These are phyloP conservation scores for Cystofilobasidium ferigula DNA, from an alignment of 768 basidiomycete genomes.

Conservation along the genomic window DNA sequence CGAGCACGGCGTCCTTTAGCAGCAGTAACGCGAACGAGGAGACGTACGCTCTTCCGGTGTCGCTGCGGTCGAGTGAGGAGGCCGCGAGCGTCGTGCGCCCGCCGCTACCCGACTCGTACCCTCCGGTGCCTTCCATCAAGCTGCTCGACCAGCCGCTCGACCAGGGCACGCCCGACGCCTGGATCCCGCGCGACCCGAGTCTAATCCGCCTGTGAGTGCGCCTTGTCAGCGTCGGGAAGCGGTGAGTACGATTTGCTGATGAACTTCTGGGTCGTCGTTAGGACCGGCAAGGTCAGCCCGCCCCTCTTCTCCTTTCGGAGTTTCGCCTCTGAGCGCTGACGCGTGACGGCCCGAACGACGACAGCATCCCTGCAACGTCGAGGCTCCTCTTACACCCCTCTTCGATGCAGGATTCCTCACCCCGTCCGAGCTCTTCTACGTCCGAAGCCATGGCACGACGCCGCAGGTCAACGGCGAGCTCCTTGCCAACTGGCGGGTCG, in stretches of 20 bases:
- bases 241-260: background rate
- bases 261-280: background rate
- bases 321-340: background rate
- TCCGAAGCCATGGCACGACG: constrained; percentile 56
- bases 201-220: constrained; percentile 34
- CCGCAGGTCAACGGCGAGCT: constrained; percentile 43
- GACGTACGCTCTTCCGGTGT: background rate
- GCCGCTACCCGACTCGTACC: constrained; percentile 21
- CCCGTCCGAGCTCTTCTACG: constrained; percentile 48
- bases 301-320: background rate
- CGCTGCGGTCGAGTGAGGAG: background rate
- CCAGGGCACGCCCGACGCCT: constrained; percentile 42
- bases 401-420: constrained; percentile 47
- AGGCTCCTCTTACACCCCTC: constrained; percentile 36
- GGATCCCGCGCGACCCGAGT: constrained; percentile 39
- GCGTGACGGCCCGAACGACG: background rate
- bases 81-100: background rate
- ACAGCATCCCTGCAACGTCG: constrained; percentile 53
- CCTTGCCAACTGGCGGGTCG: constrained; percentile 44
- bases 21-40: background rate
- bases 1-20: background rate
- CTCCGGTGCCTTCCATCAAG: constrained; percentile 24
- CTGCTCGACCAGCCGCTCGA: constrained; percentile 17
- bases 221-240: constrained; percentile 33
- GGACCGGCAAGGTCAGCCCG: background rate